Evolutionary conservation across 108 stramenopile species (phyloP).

Genomic region (Cyclotella cryptica): DNA sequence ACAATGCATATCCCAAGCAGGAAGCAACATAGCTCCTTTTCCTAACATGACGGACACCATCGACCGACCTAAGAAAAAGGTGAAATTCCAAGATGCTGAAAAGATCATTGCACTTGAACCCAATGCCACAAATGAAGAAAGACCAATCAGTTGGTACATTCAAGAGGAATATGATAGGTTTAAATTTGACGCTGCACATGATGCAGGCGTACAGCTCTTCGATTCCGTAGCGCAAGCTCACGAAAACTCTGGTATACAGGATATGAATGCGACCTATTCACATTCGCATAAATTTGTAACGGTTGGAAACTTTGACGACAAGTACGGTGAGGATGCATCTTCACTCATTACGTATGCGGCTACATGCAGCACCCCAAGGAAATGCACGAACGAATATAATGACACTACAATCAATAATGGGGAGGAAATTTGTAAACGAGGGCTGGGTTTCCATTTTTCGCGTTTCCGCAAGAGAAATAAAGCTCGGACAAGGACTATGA

Average conservation of each 20-base stretch:
- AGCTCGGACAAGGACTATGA: neutral
- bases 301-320: conserved; percentile 5
- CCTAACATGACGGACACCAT: too few relatives aligned
- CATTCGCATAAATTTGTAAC: neutral
- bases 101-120: too few relatives aligned
- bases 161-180: conserved; percentile 1
- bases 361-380: neutral
- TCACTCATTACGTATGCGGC: neutral
- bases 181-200: neutral
- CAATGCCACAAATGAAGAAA: neutral
- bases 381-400: conserved; percentile 2
- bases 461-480: neutral
- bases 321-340: neutral
- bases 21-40: too few relatives aligned
- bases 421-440: neutral
- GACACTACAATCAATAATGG: neutral
- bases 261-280: neutral
- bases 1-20: too few relatives aligned
- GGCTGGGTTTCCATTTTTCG: conserved; percentile 4
- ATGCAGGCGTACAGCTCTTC: neutral
- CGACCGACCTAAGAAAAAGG: too few relatives aligned
- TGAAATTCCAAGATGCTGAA: too few relatives aligned
- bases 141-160: neutral
- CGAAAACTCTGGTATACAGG: neutral
- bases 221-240: neutral